Conservation (phyloP, 1,139 yeast species). For the Arxiozyma heterogenica region DNA sequence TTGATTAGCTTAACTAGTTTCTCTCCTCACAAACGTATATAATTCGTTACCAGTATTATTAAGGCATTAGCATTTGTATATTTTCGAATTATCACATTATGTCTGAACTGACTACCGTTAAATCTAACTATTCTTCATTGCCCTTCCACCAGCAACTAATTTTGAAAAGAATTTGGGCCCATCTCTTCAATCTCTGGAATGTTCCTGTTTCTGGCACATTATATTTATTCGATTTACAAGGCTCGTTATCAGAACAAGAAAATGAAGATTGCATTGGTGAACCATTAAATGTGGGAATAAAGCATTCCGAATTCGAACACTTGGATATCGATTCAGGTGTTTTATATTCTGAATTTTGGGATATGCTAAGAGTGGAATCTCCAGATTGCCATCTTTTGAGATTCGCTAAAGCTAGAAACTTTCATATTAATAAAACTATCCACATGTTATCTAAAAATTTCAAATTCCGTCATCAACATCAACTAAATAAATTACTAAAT, state of each 20-base stretch:
- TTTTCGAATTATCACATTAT: background rate
- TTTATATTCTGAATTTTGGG: conserved; percentile 37
- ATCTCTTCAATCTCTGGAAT: conserved; percentile 53
- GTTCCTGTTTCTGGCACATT: conserved; percentile 33
- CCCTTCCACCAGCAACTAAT: conserved; percentile 54
- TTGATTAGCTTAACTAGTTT: too few species aligned
- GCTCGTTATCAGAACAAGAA: background rate
- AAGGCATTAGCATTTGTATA: background rate
- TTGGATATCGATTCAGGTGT: conserved; percentile 37
- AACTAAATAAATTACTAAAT: conserved; percentile 48
- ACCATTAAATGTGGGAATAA: background rate
- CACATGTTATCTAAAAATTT: conserved; percentile 60
- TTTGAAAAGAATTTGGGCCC: conserved; percentile 71
- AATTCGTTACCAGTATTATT: background rate
- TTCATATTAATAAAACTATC: conserved; percentile 53
- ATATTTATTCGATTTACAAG: background rate
- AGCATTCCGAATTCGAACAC: background rate
- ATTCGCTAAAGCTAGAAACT: conserved; percentile 65
- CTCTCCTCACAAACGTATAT: background rate
- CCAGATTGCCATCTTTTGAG: conserved; percentile 64
- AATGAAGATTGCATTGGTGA: background rate
- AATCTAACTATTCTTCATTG: conserved; percentile 22
- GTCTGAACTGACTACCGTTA: conserved; percentile 1
- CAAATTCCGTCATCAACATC: conserved; percentile 58
- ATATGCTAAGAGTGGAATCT: conserved; percentile 52